Evolutionary conservation across 2,329 filamentous ascomycete genomes (phyloP).

Genomic region (Ophiostoma australiae): DNA sequence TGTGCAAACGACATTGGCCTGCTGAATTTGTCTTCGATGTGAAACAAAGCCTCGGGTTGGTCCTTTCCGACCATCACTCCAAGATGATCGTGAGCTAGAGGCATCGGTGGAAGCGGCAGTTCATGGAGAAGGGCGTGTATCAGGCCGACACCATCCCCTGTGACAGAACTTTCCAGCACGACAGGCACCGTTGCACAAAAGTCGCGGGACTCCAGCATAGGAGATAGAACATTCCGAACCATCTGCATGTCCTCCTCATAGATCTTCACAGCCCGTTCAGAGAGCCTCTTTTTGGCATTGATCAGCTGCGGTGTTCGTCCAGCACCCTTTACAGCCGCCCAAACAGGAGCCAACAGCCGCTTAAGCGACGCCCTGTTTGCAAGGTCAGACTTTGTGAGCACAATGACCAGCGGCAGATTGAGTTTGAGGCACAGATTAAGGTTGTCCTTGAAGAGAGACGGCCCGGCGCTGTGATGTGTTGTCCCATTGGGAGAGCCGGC

Average conservation of each 20-base stretch:
- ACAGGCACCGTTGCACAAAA: slow-evolving; percentile 66
- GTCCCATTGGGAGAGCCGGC: background rate
- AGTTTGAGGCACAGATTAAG: slow-evolving; percentile 80
- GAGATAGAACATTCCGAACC: slow-evolving; percentile 51
- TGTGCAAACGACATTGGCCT: slow-evolving; percentile 59
- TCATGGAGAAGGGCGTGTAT: slow-evolving; percentile 75
- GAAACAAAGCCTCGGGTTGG: slow-evolving; percentile 65
- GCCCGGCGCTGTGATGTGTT: background rate
- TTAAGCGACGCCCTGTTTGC: slow-evolving; percentile 67
- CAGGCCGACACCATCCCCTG: slow-evolving; percentile 73
- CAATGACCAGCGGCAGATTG: slow-evolving; percentile 68
- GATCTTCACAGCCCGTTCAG: slow-evolving; percentile 52
- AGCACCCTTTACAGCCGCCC: slow-evolving; percentile 71
- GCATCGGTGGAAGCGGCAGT: slow-evolving; percentile 62
- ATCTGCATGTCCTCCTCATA: slow-evolving; percentile 53
- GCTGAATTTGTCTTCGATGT: slow-evolving; percentile 86
- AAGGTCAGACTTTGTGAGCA: slow-evolving; percentile 82
- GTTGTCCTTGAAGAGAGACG: slow-evolving; percentile 70
- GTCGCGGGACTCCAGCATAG: slow-evolving; percentile 42
- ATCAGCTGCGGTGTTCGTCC: slow-evolving; percentile 72
- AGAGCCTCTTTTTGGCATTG: slow-evolving; percentile 44
- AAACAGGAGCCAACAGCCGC: slow-evolving; percentile 64
- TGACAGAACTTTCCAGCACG: slow-evolving; percentile 79
- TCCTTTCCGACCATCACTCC: slow-evolving; percentile 54
- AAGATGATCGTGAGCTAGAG: slow-evolving; percentile 51